phyloP scores from a whole-genome alignment of 2,329 filamentous ascomycete species.

The Fusarium algeriense region DNA sequence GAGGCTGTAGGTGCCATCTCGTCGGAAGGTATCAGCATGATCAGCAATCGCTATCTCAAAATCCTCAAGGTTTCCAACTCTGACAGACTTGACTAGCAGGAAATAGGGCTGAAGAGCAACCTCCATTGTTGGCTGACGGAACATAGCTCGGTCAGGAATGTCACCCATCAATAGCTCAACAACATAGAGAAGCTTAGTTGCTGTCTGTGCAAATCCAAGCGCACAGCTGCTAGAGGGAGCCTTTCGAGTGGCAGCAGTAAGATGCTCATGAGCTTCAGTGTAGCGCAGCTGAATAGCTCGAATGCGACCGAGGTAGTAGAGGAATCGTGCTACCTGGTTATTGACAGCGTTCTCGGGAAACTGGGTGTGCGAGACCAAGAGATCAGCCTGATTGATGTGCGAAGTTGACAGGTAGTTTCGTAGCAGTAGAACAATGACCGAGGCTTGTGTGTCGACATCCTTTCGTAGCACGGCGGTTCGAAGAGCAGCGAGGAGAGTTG shows the following conservation, averaged over 20 bases:
- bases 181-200: constrained; percentile 94
- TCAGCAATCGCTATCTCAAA: constrained; percentile 89
- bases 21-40: constrained; percentile 86
- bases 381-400: constrained; percentile 95
- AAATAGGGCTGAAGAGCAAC: constrained; percentile 92
- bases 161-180: constrained; percentile 99
- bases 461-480: constrained; percentile 96
- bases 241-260: constrained; percentile 94
- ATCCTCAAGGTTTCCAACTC: constrained; percentile 94
- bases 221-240: constrained; percentile 90
- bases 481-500: constrained; percentile 86
- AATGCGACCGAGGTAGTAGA: constrained; percentile 97
- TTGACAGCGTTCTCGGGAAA: constrained; percentile 96
- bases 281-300: constrained; percentile 96
- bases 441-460: constrained; percentile 96
- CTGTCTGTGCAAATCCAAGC: constrained; percentile 93
- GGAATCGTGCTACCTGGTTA: constrained; percentile 96
- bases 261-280: constrained; percentile 94
- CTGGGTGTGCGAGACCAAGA: constrained; percentile 94
- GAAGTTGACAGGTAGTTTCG: constrained; percentile 97
- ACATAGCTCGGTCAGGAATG: constrained; percentile 94
- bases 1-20: constrained; percentile 94
- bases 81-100: constrained; percentile 91
- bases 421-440: constrained; percentile 92
- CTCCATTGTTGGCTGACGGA: constrained; percentile 90